Conservation (phyloP, 305 asterid species). For the Ruellia speciosa region DNA sequence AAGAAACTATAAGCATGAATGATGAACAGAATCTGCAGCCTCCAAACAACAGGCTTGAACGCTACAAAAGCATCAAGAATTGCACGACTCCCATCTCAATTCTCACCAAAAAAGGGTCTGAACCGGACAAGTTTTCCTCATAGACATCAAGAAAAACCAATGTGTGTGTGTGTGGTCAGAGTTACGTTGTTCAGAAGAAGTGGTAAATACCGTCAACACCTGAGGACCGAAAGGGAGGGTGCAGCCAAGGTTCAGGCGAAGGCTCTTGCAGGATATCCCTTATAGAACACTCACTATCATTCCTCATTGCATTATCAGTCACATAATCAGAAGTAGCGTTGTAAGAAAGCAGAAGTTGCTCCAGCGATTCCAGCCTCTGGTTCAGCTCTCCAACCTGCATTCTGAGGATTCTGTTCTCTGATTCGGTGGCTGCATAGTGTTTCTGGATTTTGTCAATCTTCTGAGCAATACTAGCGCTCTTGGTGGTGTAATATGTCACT, state of each 20-base stretch:
- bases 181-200: slow-evolving; percentile 6
- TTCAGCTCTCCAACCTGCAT: slow-evolving; percentile 31
- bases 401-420: slow-evolving; percentile 30
- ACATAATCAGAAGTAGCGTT: background rate
- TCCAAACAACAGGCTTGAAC: background rate
- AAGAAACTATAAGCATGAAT: background rate
- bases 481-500: slow-evolving; percentile 21
- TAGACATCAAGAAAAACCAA: background rate
- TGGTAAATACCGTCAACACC: slow-evolving; percentile 33
- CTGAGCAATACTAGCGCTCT: slow-evolving; percentile 18
- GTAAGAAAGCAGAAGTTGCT: slow-evolving; percentile 27
- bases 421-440: slow-evolving; percentile 21
- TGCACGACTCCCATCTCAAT: too few relatives aligned
- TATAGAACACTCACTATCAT: slow-evolving; percentile 13
- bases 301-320: background rate
- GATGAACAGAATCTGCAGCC: background rate
- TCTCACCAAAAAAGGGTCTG: background rate
- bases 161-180: background rate
- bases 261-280: slow-evolving; percentile 28
- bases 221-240: slow-evolving; percentile 10
- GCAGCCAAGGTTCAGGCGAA: slow-evolving; percentile 25
- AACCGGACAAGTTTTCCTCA: too few relatives aligned
- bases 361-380: slow-evolving; percentile 27
- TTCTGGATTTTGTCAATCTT: slow-evolving; percentile 22
- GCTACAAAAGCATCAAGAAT: too few relatives aligned